Conservation (phyloP, 192 early-diverging fungal species). For the Chytriomyces sp. region DNA sequence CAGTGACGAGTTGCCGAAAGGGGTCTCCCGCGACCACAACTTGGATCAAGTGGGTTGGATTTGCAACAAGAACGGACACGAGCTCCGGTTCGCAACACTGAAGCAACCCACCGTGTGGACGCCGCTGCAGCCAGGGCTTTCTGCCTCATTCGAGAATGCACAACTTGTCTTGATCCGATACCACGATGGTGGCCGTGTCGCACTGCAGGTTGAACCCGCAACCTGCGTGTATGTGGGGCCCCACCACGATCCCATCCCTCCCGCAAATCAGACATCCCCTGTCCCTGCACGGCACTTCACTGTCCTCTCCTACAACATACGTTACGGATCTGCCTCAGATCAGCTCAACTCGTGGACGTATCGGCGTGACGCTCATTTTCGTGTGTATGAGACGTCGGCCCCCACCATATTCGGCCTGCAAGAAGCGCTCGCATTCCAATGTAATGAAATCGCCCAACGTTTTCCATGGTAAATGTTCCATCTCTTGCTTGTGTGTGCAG, state of each 20-base stretch:
- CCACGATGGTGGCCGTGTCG: not conserved
- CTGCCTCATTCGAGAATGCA: not conserved
- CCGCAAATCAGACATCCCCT: not conserved
- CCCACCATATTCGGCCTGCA: slow-evolving; percentile 7
- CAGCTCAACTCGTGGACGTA: not conserved
- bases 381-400: not conserved
- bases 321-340: not conserved
- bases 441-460: not conserved
- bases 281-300: not conserved
- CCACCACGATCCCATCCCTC: not conserved
- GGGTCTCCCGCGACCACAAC: too few species aligned
- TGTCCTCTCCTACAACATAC: slow-evolving; percentile 2
- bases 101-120: not conserved
- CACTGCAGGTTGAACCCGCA: not conserved
- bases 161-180: not conserved
- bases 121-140: not conserved
- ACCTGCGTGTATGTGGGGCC: not conserved
- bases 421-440: slow-evolving; percentile 7
- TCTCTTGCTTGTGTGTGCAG: too few species aligned
- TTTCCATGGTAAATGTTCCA: slow-evolving; percentile 16
- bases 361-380: not conserved
- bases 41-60: too few species aligned
- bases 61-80: too few species aligned
- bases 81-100: not conserved
- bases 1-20: too few species aligned